Base-by-base conservation (phyloP, 2,329 filamentous ascomycete species). In the Aspergillus cejpii region DNA sequence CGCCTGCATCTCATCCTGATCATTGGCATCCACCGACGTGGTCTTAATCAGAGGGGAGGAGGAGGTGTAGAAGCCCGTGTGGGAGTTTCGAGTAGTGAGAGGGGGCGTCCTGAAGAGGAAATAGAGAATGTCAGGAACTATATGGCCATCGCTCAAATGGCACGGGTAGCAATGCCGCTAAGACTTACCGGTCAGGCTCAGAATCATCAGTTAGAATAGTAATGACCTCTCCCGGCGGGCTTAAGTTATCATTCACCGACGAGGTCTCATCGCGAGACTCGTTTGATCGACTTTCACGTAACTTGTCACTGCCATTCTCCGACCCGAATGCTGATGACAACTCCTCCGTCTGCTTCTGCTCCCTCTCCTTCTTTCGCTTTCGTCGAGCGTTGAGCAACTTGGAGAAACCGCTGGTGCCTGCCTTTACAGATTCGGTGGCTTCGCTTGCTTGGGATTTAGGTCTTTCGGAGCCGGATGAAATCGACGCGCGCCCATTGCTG, bases 21-120 rank as follows among this genome's bases (percentile, higher is more conserved):
- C 67, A 38, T 66, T 58, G 26, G 58, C 55, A 47, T 73, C 72
- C 15, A 67, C 60, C 40, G 73, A 72, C 39, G 72, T 72, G 39
- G 78, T 75, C 57, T 83, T 80, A 40, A 85, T 76, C 47, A 84
- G 66, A 24, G 84, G 80, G 17, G 83, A 85, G 23, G 83, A 84
- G 26, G 80, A 79, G 39, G 83, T 85, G 48, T 84, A 71, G 63
- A 84, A 80, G 50, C 80, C 81, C 58, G 78, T 74, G 56, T 85
- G 81, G 26, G 84, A 84, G 42, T 80, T 77, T 62, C 80, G 79
- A 21, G 76, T 71, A 43, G 77, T 68, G 44, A 75, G 65, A 43
- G 73, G 71, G 49, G 77, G 77, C 39, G 63, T 59, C 20, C 64
- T 66, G 54, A n/a, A 34, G 31, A 47, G 37, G 39, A 50, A 46